Percentiles rank a stretch among this genome's conserved stretches.
Conservation (phyloP, 768 basidiomycete species). For the Baorangia bicolor region DNA sequence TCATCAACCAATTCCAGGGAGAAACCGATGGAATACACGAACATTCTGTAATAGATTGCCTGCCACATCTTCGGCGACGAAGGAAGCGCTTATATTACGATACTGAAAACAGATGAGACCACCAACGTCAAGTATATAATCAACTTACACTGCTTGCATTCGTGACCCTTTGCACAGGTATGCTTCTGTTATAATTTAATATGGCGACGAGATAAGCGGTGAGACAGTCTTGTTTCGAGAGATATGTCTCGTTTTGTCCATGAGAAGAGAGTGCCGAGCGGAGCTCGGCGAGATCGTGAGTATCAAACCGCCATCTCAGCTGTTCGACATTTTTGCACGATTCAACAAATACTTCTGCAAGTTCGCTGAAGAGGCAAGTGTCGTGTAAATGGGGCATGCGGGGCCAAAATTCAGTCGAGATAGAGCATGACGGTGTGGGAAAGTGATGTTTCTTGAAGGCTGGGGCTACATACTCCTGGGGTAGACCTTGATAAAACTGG, state of each 20-base stretch:
- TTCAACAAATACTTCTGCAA: constrained; percentile 15
- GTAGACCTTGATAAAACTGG: constrained; percentile 26
- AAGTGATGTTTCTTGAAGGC: constrained; percentile 27
- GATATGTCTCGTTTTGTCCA: neutral
- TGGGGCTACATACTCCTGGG: constrained; percentile 14
- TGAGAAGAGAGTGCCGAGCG: constrained; percentile 9
- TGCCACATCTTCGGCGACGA: constrained; percentile 15
- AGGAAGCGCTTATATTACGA: constrained; percentile 17
- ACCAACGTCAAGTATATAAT: neutral
- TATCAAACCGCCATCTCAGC: constrained; percentile 18
- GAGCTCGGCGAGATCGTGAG: constrained; percentile 13
- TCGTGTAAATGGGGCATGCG: constrained; percentile 27
- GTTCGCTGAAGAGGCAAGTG: constrained; percentile 16
- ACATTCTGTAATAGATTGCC: constrained; percentile 24
- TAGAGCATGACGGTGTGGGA: constrained; percentile 11
- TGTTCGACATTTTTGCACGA: constrained; percentile 10
- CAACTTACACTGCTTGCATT: constrained; percentile 30
- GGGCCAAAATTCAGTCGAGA: constrained; percentile 14
- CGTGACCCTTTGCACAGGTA: constrained; percentile 19
- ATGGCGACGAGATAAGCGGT: constrained; percentile 27
- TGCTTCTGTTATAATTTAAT: constrained; percentile 16
- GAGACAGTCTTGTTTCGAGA: constrained; percentile 33
- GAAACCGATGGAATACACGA: neutral
- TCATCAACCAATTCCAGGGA: neutral
- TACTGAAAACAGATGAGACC: constrained; percentile 12